Evolutionary conservation across 1,139 yeast species (phyloP).

Genomic region (Candida sanyaensis): DNA sequence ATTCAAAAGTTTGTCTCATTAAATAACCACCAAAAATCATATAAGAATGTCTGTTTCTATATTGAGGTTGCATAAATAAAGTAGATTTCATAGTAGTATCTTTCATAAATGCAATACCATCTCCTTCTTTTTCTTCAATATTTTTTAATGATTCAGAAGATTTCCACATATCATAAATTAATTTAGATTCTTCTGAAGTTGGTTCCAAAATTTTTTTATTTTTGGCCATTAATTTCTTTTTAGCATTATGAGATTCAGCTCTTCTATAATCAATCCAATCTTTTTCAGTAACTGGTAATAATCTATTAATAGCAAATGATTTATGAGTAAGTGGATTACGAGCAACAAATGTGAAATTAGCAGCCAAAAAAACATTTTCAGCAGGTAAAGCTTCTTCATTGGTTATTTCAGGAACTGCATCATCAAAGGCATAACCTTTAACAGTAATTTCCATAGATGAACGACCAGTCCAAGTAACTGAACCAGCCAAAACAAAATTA

Average conservation of each 20-base stretch:
- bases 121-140: constrained; percentile 7
- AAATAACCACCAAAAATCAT: constrained; percentile 95
- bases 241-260: constrained; percentile 87
- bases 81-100: constrained; percentile 74
- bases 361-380: constrained; percentile 65
- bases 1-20: constrained; percentile 87
- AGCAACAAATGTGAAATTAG: constrained; percentile 94
- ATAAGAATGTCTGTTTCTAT: constrained; percentile 88
- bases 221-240: constrained; percentile 76
- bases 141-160: constrained; percentile 49
- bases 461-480: constrained; percentile 91
- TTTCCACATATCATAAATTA: constrained; percentile 78
- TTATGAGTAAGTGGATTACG: constrained; percentile 87
- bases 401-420: constrained; percentile 38
- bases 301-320: constrained; percentile 80
- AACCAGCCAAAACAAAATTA: constrained; percentile 82
- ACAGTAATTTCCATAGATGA: constrained; percentile 95
- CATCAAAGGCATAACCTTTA: constrained; percentile 76
- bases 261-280: constrained; percentile 85
- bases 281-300: constrained; percentile 69
- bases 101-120: constrained; percentile 61
- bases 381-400: constrained; percentile 35
- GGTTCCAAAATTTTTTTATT: constrained; percentile 67
- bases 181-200: constrained; percentile 64
- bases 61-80: constrained; percentile 92